Conservation (phyloP, 2,329 filamentous ascomycete species). For the Xylogone sp. region DNA sequence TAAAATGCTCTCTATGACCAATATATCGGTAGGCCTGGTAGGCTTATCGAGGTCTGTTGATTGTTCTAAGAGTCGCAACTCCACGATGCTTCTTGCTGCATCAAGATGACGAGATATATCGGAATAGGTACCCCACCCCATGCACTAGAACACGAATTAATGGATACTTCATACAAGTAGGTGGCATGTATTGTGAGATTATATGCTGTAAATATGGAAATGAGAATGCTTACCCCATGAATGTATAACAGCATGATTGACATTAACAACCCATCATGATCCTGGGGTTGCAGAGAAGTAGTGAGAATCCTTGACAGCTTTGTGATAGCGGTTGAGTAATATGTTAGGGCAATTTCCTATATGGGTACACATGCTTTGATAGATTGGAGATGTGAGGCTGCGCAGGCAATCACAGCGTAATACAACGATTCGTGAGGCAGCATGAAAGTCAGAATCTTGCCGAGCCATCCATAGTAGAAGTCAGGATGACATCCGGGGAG, state of each 20-base stretch:
- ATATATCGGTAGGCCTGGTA: neutral
- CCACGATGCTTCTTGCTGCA: neutral
- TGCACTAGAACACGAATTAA: neutral
- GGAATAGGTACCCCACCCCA: neutral
- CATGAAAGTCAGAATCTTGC: slow-evolving; percentile 27
- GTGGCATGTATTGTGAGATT: neutral
- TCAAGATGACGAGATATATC: neutral
- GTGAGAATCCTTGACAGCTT: slow-evolving; percentile 15
- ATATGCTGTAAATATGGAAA: slow-evolving; percentile 10
- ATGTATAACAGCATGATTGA: slow-evolving; percentile 23
- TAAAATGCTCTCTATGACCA: neutral
- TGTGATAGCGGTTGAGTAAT: slow-evolving; percentile 18
- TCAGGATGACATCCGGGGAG: slow-evolving; percentile 26
- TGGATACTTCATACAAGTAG: neutral
- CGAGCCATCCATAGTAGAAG: slow-evolving; percentile 27
- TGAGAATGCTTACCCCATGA: slow-evolving; percentile 16
- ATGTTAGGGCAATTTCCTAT: slow-evolving; percentile 18
- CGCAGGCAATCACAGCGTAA: slow-evolving; percentile 26
- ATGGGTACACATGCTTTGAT: slow-evolving; percentile 6
- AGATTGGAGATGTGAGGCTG: slow-evolving; percentile 21
- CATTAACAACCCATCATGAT: slow-evolving; percentile 21
- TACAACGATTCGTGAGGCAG: slow-evolving; percentile 21
- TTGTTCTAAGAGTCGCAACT: neutral
- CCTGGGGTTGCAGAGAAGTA: slow-evolving; percentile 9
- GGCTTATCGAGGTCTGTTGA: neutral